A percentile compares a stretch with the other conserved stretches of the same genome.
Conservation (phyloP, 108 stramenopile genomes). For the Phaeodactylum tricornutum region DNA sequence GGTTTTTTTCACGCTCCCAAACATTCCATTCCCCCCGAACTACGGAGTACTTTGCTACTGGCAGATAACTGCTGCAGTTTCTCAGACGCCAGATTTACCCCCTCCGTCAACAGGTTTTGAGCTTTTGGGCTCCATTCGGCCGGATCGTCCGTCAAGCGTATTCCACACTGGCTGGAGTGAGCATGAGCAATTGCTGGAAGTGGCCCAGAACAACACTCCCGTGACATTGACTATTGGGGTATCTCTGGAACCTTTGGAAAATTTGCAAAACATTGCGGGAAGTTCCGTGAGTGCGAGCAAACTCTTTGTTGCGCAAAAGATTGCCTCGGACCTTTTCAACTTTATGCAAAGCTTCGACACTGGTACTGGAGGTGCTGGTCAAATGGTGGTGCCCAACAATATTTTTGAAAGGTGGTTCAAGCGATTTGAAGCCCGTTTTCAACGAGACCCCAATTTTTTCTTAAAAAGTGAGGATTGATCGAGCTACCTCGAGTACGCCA, state of each 20-base stretch:
- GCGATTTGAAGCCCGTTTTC: slow-evolving; percentile 60
- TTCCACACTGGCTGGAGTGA: slow-evolving; percentile 75
- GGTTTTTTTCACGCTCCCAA: slow-evolving; percentile 59
- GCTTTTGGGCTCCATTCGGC: slow-evolving; percentile 55
- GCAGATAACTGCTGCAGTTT: slow-evolving; percentile 33
- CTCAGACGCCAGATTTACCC: slow-evolving; percentile 11
- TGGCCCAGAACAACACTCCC: slow-evolving; percentile 14
- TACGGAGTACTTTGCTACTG: slow-evolving; percentile 69
- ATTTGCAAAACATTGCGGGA: slow-evolving; percentile 41
- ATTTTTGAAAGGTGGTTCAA: slow-evolving; percentile 81
- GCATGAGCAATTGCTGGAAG: slow-evolving; percentile 44
- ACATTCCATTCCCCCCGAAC: slow-evolving; percentile 39
- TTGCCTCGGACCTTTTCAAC: slow-evolving; percentile 68
- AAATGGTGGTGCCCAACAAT: slow-evolving; percentile 71
- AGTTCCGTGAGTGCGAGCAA: slow-evolving; percentile 3
- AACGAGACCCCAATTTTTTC: slow-evolving; percentile 75
- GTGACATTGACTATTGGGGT: slow-evolving; percentile 55
- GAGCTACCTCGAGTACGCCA: no score
- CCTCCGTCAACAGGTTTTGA: slow-evolving; percentile 53
- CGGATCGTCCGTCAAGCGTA: slow-evolving; percentile 46
- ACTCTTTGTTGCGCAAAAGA: slow-evolving; percentile 72
- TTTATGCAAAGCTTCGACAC: slow-evolving; percentile 74
- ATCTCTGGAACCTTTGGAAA: slow-evolving; percentile 60
- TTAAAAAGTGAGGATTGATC: slow-evolving; percentile 34
- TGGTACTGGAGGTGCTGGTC: slow-evolving; percentile 22